Evolutionary conservation across 2,329 filamentous ascomycete genomes (phyloP), one percentile per base, ranked within the genome.

Genomic region (Pseudophaeomoniella oleicola): DNA sequence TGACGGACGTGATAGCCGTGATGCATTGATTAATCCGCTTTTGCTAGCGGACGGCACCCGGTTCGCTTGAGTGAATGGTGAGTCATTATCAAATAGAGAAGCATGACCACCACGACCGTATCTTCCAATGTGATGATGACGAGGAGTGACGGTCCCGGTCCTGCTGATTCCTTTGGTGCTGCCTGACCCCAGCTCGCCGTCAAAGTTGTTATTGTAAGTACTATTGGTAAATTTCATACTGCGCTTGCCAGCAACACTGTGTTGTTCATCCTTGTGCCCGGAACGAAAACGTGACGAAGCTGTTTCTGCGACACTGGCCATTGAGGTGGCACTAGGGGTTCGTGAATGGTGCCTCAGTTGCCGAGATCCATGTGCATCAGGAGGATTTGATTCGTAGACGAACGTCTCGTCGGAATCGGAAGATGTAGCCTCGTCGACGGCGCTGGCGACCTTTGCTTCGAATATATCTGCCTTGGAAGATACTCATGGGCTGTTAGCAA

Each of bases 361-460:
- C 36, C 71, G 64, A 30, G 52, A 45, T 39, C 56, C 58, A 37
- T 60, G 66, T 16, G 67, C 63, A 46, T 78, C 75, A 11, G 71
- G 69, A 6, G 88, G 90, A 51, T 98, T 98, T 16, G 90, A 96
- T 58, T 98, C 90, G 60, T 98, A 98, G 12, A 98, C 90, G 57
- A 96, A 98, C 0, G 90, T 96, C 59, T 96, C 90, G 51, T 94
- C 90, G 1, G 88, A 96, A 56, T 98, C 90, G 4, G 88, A 94
- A 10, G 88, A 93, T 56, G 94, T 83, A 32, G 85, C 86, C 57
- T 96, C 87, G 54, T 96, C 88, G 36, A 98, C 86, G 5, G 88
- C 88, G 55, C 79, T 94, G 35, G 88, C 88, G 46, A 98, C 86
- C 54, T 93, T 93, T 47, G 87, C 86, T 63, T 96, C 90, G 55